Evolutionary conservation across 2,329 filamentous ascomycete genomes (phyloP), one percentile per base, ranked within the genome.

Genomic region (Penicillium sp.): DNA sequence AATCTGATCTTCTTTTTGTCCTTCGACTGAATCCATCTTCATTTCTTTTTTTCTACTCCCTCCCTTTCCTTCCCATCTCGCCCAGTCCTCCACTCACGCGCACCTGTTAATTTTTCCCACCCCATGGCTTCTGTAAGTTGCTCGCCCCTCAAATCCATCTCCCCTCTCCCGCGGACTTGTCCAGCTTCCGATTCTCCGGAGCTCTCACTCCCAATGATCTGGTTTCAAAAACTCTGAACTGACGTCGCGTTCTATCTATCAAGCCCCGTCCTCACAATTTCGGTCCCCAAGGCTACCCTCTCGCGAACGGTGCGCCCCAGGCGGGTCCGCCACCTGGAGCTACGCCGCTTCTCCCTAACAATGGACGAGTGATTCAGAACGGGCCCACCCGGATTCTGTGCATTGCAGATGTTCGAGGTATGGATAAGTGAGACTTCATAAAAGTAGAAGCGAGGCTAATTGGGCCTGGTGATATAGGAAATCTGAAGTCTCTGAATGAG

Each of bases 401-500:
- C 62, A 78, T 81, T 66, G 79, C 79, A 33, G 79, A 81, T 69
- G 79, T 81, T 54, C 74, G 79, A 78, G 79, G 79, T 81, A 76
- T 55, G 66, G 39, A 33, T 19, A 6, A 26, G 29, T 21, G 29
- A 24, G 26, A 26, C 26, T 53, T n/a, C 8, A 13, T 22, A 33
- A 19, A 13, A 19, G 10, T 10, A 16, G n/a, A 48, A 42, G 27
- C 24, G n/a, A 52, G 27, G 43, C 55, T 68, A 70, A 65, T 65
- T 48, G 55, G 27, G 56, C n/a, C 42, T 22, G 27, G 39, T n/a
- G 43, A 44, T 43, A 54, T 67, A 99, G 95, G 95, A 77, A 97
- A 98, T 76, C 82, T 99, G 67, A 87, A 89, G 79, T 97, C 95
- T 65, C 82, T 99, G 70, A 99, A 99, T 79, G 93, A 98, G 60